Conservation (phyloP, 1,284 basidiomycete species). For the Pulveroboletus sp. region DNA sequence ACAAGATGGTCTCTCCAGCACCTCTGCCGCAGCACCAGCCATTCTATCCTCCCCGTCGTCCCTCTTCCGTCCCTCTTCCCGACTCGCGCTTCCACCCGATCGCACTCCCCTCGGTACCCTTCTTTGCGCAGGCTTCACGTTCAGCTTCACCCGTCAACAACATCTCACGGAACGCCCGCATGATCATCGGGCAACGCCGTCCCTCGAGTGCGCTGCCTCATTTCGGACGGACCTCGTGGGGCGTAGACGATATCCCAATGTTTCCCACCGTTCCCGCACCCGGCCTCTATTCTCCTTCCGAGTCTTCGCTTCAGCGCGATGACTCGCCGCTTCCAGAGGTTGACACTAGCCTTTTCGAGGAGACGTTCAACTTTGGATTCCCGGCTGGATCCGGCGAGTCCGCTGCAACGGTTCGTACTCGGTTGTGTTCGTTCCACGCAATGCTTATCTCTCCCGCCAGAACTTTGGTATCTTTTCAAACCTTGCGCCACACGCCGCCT, state of each 20-base stretch:
- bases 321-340: conserved; percentile 52
- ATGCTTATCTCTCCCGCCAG: conserved; percentile 5
- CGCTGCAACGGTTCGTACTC: conserved; percentile 25
- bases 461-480: conserved; percentile 30
- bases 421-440: not conserved
- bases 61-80: conserved; percentile 67
- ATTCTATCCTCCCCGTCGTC: conserved; percentile 49
- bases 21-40: conserved; percentile 17
- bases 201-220: conserved; percentile 36
- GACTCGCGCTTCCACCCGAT: conserved; percentile 43
- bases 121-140: conserved; percentile 36
- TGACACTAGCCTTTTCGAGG: conserved; percentile 52
- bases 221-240: conserved; percentile 28
- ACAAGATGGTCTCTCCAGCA: conserved; percentile 16
- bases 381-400: conserved; percentile 21
- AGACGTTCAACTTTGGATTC: conserved; percentile 40
- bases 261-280: conserved; percentile 6
- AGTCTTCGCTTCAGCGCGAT: conserved; percentile 42
- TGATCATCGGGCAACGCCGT: conserved; percentile 38
- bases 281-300: conserved; percentile 3
- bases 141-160: conserved; percentile 46
- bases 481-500: conserved; percentile 23
- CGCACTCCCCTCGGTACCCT: conserved; percentile 44
- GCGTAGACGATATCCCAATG: conserved; percentile 27
- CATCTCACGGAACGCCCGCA: conserved; percentile 44